Conservation (phyloP, 2,329 filamentous ascomycete genomes). For the Xylaria sp. region DNA sequence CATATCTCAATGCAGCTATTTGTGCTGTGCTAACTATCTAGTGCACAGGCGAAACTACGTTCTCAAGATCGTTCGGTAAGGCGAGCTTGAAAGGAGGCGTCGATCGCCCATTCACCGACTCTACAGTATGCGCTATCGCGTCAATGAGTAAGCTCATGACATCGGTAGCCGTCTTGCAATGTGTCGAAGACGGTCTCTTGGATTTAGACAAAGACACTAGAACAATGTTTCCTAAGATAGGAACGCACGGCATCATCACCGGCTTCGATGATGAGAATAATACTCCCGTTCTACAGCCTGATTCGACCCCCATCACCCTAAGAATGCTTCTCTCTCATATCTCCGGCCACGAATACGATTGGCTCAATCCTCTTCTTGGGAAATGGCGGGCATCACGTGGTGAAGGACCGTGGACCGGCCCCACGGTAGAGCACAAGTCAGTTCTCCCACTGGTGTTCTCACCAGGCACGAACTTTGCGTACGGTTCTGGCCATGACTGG, state of each 20-base stretch:
- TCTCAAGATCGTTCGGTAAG: conserved; percentile 43
- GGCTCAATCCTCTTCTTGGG: conserved; percentile 50
- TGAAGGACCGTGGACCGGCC: conserved; percentile 38
- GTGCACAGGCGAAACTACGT: conserved; percentile 41
- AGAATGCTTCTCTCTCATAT: conserved; percentile 64
- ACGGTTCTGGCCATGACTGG: conserved; percentile 43
- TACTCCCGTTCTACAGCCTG: conserved; percentile 52
- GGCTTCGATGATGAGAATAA: conserved; percentile 58
- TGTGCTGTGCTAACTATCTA: neutral
- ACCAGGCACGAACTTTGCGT: conserved; percentile 41
- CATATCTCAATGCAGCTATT: neutral
- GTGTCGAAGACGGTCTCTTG: conserved; percentile 63
- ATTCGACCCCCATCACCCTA: conserved; percentile 57
- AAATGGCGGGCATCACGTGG: conserved; percentile 45
- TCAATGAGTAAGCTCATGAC: conserved; percentile 59
- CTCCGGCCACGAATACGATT: conserved; percentile 60
- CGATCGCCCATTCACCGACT: conserved; percentile 41
- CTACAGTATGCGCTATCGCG: conserved; percentile 42
- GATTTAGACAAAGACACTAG: conserved; percentile 59
- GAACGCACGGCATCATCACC: conserved; percentile 58
- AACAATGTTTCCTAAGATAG: conserved; percentile 60
- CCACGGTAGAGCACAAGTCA: conserved; percentile 40
- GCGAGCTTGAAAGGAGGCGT: conserved; percentile 41
- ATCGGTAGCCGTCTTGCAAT: conserved; percentile 64
- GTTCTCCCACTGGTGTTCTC: conserved; percentile 39